Conservation (phyloP, 1,139 yeast species). For the Candida albicans region DNA sequence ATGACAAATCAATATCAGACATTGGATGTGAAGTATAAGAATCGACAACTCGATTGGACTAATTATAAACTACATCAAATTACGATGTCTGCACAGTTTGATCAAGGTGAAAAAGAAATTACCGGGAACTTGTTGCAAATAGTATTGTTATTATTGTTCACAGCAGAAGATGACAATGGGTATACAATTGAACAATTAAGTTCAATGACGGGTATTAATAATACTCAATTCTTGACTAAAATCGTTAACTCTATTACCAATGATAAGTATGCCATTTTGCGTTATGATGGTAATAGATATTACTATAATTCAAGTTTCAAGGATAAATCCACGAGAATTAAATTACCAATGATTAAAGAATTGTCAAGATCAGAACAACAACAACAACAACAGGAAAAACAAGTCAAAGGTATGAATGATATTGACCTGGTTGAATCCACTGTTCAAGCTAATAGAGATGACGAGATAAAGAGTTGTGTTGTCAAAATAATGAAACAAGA, state of each 20-base stretch:
- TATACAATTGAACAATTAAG: conserved; percentile 22
- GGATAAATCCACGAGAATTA: conserved; percentile 31
- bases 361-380: conserved; percentile 16
- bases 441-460: conserved; percentile 24
- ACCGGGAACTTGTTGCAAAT: conserved; percentile 42
- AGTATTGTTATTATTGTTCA: conserved; percentile 31
- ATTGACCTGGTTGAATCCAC: neutral
- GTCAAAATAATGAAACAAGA: conserved; percentile 36
- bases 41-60: conserved; percentile 30
- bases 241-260: conserved; percentile 31
- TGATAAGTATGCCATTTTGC: conserved; percentile 31
- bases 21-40: conserved; percentile 19
- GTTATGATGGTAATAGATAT: conserved; percentile 16
- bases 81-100: conserved; percentile 28
- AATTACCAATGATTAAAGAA: conserved; percentile 35
- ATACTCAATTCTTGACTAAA: conserved; percentile 24
- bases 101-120: conserved; percentile 34
- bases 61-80: conserved; percentile 38
- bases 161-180: conserved; percentile 21
- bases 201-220: conserved; percentile 28
- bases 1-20: conserved; percentile 20
- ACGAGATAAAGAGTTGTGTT: conserved; percentile 31
- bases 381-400: conserved; percentile 7
- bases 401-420: conserved; percentile 7
- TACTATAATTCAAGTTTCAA: conserved; percentile 26